phyloP scores from a whole-genome alignment of 2,329 filamentous ascomycete genomes.

The Clonostachys chloroleuca region DNA sequence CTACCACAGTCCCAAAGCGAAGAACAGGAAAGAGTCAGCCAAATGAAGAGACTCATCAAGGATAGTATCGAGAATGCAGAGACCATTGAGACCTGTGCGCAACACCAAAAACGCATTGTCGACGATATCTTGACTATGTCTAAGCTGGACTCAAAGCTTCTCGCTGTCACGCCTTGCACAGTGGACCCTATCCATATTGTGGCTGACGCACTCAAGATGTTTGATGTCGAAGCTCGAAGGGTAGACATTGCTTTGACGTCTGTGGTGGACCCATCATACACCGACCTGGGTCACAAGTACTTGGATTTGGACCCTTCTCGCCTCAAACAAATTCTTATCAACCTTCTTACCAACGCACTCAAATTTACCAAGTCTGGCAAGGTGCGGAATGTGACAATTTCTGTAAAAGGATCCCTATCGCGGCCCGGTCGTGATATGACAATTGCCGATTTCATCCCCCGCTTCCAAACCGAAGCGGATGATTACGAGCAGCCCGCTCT shows the following conservation, averaged over 20 bases:
- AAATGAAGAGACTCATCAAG: constrained; percentile 40
- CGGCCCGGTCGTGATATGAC: constrained; percentile 32
- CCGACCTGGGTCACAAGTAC: constrained; percentile 54
- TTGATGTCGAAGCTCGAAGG: constrained; percentile 68
- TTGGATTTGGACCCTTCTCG: constrained; percentile 68
- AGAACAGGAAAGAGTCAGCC: constrained; percentile 9
- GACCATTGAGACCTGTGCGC: constrained; percentile 72
- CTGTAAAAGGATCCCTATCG: constrained; percentile 35
- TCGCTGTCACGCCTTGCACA: constrained; percentile 67
- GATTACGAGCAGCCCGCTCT: constrained; percentile 27
- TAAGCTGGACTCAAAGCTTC: constrained; percentile 71
- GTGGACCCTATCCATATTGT: constrained; percentile 65
- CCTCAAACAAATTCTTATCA: constrained; percentile 75
- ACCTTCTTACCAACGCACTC: constrained; percentile 75
- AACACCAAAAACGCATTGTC: constrained; percentile 78
- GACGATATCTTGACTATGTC: constrained; percentile 71
- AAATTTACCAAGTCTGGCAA: constrained; percentile 70
- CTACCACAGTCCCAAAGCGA: not conserved
- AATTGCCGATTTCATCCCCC: constrained; percentile 58
- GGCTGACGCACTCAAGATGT: constrained; percentile 69
- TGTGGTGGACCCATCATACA: constrained; percentile 57
- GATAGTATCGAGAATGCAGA: constrained; percentile 70
- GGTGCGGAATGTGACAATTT: constrained; percentile 48
- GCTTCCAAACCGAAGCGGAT: constrained; percentile 38
- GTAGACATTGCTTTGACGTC: constrained; percentile 65